phyloP scores from a whole-genome alignment of 1,284 basidiomycete genomes.

The Rhodotorula sp. region DNA sequence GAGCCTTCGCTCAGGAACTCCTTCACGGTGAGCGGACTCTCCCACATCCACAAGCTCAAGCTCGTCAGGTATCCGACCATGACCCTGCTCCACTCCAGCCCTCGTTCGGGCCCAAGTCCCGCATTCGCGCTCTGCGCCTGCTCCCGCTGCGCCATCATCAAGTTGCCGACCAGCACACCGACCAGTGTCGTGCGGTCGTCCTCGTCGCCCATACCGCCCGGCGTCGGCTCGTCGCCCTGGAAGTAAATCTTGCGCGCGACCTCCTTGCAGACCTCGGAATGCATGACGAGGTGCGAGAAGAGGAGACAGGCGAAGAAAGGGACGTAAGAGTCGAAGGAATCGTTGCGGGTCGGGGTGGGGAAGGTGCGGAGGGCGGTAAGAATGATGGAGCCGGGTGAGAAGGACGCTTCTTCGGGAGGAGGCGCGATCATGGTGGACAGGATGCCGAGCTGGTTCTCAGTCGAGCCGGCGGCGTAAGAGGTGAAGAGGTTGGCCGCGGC shows the following conservation, averaged over 20 bases:
- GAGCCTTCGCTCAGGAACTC: conserved; percentile 86
- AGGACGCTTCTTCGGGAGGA: conserved; percentile 35
- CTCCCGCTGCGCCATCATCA: conserved; percentile 60
- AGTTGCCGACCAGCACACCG: conserved; percentile 59
- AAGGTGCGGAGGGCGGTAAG: conserved; percentile 53
- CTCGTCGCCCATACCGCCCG: conserved; percentile 53
- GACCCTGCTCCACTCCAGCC: conserved; percentile 82
- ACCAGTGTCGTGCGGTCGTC: conserved; percentile 54
- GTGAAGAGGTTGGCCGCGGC: conserved; percentile 54
- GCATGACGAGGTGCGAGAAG: conserved; percentile 55
- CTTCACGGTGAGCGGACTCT: conserved; percentile 79
- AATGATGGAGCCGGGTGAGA: conserved; percentile 54
- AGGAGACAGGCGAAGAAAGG: conserved; percentile 55
- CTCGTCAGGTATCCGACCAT: conserved; percentile 81
- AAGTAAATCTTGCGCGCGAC: conserved; percentile 53
- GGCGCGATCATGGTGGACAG: conserved; percentile 55
- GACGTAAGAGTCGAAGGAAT: conserved; percentile 55
- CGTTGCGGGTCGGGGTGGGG: conserved; percentile 50
- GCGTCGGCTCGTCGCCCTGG: conserved; percentile 43
- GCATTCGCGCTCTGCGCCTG: conserved; percentile 52
- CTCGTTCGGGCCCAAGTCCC: conserved; percentile 54
- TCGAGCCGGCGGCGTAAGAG: conserved; percentile 48
- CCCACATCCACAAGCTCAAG: conserved; percentile 93
- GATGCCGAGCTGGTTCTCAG: conserved; percentile 51
- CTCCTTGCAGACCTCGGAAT: conserved; percentile 57